phyloP scores from a whole-genome alignment of 2,329 filamentous ascomycete species.

The Cladosporium sp. region DNA sequence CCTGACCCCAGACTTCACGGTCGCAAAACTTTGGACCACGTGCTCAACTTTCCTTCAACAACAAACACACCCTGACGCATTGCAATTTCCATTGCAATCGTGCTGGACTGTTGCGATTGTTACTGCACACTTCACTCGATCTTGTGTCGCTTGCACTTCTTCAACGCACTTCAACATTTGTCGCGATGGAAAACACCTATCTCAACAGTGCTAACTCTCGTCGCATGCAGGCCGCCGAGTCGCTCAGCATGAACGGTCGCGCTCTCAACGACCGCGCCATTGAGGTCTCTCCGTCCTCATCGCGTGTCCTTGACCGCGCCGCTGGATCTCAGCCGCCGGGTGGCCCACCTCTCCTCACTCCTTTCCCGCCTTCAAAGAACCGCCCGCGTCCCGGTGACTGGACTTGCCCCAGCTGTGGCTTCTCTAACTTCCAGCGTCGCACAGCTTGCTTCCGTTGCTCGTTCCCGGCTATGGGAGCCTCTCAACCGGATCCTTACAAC shows the following conservation, averaged over 20 bases:
- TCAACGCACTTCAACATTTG: conserved; percentile 14
- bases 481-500: conserved; percentile 58
- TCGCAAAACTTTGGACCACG: conserved; percentile 5
- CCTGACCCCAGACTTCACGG: conserved; percentile 8
- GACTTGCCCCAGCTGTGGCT: conserved; percentile 97
- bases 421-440: conserved; percentile 98
- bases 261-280: conserved; percentile 98
- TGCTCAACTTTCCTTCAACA: neutral
- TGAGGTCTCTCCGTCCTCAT: conserved; percentile 96
- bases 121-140: neutral
- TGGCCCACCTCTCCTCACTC: conserved; percentile 67
- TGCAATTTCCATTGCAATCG: no score
- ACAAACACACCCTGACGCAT: neutral
- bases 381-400: conserved; percentile 94
- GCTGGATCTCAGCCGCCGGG: conserved; percentile 56
- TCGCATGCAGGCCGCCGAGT: conserved; percentile 77
- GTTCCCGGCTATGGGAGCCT: conserved; percentile 84
- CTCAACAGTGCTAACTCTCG: neutral
- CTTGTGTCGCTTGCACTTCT: conserved; percentile 1
- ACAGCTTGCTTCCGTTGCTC: conserved; percentile 99
- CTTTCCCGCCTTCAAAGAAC: conserved; percentile 98
- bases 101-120: no score
- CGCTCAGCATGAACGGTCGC: conserved; percentile 97
- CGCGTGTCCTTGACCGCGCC: conserved; percentile 89
- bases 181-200: neutral